Conservation (phyloP, 257 asterid species). For the Galeopsis tetrahit region DNA sequence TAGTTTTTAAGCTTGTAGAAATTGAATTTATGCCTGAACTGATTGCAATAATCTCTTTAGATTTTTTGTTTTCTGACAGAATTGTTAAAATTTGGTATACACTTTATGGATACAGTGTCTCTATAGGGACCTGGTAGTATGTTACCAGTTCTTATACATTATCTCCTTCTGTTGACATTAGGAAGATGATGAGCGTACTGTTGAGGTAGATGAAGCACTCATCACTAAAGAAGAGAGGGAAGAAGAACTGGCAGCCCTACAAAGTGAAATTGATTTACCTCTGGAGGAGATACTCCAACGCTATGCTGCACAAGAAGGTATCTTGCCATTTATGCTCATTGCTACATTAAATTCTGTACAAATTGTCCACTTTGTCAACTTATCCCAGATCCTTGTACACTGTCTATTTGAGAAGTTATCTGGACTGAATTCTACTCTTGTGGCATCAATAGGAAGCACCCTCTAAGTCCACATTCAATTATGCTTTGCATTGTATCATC, state of each 20-base stretch:
- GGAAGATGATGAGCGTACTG: conserved; percentile 98
- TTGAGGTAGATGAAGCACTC: conserved; percentile 93
- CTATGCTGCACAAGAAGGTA: conserved; percentile 73
- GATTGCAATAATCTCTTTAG: conserved; percentile 14
- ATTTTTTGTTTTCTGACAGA: conserved; percentile 8
- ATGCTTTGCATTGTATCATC: conserved; percentile 11
- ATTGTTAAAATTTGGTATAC: neutral
- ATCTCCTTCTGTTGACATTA: conserved; percentile 49
- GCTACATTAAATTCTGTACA: neutral
- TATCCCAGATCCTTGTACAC: conserved; percentile 14
- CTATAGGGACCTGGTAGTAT: neutral
- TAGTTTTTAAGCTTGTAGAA: conserved; percentile 21
- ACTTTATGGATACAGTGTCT: neutral
- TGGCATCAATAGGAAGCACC: neutral
- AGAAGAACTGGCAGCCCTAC: conserved; percentile 88
- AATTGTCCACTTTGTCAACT: conserved; percentile 17
- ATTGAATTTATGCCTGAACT: conserved; percentile 30
- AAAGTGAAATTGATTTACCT: conserved; percentile 81
- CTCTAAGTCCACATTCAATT: neutral
- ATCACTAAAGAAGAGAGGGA: conserved; percentile 94
- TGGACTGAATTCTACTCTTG: conserved; percentile 14
- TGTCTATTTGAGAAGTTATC: conserved; percentile 29
- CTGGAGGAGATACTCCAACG: conserved; percentile 86
- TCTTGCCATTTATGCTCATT: conserved; percentile 18
- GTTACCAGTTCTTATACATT: conserved; percentile 28